Conservation (phyloP, 257 asterid species). For the Phtheirospermum japonicum region DNA sequence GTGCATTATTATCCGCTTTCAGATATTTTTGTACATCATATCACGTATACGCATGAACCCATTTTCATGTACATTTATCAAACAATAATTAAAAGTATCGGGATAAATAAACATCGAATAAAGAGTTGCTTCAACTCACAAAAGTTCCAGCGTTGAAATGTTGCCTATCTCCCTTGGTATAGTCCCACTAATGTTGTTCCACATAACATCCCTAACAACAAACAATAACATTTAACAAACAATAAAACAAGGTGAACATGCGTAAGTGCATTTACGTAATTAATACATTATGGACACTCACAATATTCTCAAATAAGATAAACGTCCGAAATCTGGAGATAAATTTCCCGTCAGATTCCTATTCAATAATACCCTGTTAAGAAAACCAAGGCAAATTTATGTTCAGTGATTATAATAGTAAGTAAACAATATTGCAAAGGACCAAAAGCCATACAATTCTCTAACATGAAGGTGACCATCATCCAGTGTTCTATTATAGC, state of each 20-base stretch:
- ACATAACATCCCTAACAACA: constrained; percentile 80
- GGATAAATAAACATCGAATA: constrained; percentile 12
- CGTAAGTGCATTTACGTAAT: neutral
- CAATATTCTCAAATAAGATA: constrained; percentile 70
- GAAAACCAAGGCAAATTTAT: constrained; percentile 12
- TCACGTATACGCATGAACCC: neutral
- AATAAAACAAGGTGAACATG: neutral
- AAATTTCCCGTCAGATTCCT: constrained; percentile 68
- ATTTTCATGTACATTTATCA: constrained; percentile 9
- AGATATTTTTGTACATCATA: neutral
- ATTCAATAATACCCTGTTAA: constrained; percentile 52
- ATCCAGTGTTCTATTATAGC: constrained; percentile 54
- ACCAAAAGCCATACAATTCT: constrained; percentile 62
- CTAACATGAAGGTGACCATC: constrained; percentile 71
- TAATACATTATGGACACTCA: constrained; percentile 39
- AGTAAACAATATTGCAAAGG: constrained; percentile 15
- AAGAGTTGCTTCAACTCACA: constrained; percentile 56
- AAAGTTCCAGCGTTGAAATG: constrained; percentile 53
- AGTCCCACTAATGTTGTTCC: constrained; percentile 76
- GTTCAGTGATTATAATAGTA: constrained; percentile 9
- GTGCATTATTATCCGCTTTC: constrained; percentile 8
- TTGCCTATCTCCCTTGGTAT: constrained; percentile 96
- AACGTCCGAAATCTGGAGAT: constrained; percentile 80
- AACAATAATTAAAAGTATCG: constrained; percentile 6
- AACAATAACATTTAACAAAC: constrained; percentile 11